Evolutionary conservation across 2,329 filamentous ascomycete genomes (phyloP).

Genomic region (Proliferodiscus dingleyae): DNA sequence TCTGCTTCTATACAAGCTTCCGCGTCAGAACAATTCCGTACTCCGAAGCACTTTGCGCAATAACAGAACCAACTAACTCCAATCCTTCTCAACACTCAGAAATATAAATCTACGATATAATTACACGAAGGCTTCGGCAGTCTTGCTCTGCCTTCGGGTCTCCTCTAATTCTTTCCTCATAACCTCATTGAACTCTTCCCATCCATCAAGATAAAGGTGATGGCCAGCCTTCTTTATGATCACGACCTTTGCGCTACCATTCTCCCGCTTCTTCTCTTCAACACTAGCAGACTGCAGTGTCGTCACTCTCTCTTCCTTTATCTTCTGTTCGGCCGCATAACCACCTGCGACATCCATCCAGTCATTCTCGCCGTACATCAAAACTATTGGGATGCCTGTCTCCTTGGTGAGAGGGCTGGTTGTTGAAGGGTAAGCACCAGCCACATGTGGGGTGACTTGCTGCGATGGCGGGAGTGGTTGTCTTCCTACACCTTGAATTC

Average conservation of each 20-base stretch:
- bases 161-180: background rate
- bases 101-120: background rate
- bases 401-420: slow-evolving; percentile 20
- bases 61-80: too few relatives aligned
- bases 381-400: slow-evolving; percentile 73
- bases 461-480: slow-evolving; percentile 41
- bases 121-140: background rate
- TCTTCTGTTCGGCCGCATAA: slow-evolving; percentile 70
- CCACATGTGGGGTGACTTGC: too few relatives aligned
- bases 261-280: slow-evolving; percentile 67
- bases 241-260: slow-evolving; percentile 76
- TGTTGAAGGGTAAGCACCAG: too few relatives aligned
- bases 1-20: too few relatives aligned
- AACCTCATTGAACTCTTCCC: slow-evolving; percentile 52
- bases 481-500: slow-evolving; percentile 83
- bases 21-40: too few relatives aligned
- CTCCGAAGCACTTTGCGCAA: background rate
- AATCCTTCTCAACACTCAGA: too few relatives aligned
- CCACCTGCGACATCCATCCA: slow-evolving; percentile 98
- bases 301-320: slow-evolving; percentile 62
- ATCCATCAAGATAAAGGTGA: slow-evolving; percentile 67
- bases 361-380: slow-evolving; percentile 97
- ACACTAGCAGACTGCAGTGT: slow-evolving; percentile 56
- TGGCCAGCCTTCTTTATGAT: slow-evolving; percentile 69
- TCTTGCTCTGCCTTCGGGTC: background rate